phyloP scores from a whole-genome alignment of 768 basidiomycete species.

The Tulasnella sp. region DNA sequence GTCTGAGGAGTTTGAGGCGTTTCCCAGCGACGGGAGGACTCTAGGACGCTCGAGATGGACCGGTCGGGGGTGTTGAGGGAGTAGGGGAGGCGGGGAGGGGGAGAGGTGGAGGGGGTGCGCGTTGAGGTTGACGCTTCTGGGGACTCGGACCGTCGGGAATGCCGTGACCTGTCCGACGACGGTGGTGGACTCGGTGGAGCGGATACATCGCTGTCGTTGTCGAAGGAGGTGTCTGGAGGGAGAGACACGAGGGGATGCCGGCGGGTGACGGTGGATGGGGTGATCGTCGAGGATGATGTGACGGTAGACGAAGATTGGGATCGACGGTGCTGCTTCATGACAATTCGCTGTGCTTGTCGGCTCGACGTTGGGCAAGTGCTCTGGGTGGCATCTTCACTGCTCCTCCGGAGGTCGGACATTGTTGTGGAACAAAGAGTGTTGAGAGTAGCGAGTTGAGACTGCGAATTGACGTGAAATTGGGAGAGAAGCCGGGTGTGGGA shows the following conservation, averaged over 20 bases:
- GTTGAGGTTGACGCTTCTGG: neutral
- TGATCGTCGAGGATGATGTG: neutral
- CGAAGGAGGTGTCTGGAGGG: constrained; percentile 50
- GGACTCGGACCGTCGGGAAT: neutral
- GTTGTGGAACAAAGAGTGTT: neutral
- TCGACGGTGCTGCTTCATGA: neutral
- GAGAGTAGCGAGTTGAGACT: neutral
- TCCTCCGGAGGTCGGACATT: neutral
- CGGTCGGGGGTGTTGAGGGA: constrained; percentile 1
- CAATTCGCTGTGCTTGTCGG: neutral
- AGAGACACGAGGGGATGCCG: constrained; percentile 54
- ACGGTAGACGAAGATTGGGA: neutral
- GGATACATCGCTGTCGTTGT: constrained; percentile 29
- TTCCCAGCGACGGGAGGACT: neutral
- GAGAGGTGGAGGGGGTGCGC: neutral
- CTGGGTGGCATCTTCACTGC: neutral
- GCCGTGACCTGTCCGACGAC: neutral
- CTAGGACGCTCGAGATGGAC: constrained; percentile 3
- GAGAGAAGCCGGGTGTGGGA: neutral
- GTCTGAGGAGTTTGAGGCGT: constrained; percentile 1
- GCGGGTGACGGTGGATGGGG: constrained; percentile 39
- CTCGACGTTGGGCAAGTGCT: neutral
- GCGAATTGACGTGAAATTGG: neutral
- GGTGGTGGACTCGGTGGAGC: neutral
- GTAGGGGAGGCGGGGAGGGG: neutral